Evolutionary conservation across 345 rosid genomes (phyloP), one percentile per base, ranked within the genome.

Genomic region (Eucalyptus marginata): DNA sequence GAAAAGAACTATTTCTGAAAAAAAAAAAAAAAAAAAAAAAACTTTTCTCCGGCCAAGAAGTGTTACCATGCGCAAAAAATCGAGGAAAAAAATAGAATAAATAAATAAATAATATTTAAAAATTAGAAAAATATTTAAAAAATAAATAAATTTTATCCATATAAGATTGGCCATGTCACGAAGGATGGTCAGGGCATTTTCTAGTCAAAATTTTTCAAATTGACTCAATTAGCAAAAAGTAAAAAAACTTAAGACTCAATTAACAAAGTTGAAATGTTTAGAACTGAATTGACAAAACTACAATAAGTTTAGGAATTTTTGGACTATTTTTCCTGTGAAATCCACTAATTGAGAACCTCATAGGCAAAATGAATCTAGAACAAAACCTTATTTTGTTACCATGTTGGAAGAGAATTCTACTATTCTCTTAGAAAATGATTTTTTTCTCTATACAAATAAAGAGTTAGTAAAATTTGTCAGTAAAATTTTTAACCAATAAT

Each of bases 51-150:
- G 0, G 22, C 22, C 22, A 51, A 3, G 3, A 36, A 36, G 36
- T 4, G 36, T 36, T 36, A 36, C 3, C 36, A 36, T 36, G 4
- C 36, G 36, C 36, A 36, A n/a, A n/a, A n/a, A n/a, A n/a, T n/a
- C n/a, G n/a, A 0, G 5, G 1, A 0, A 3, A 0, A 2, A 6
- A 3, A 51, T 44, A 44, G 40, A 3, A 0, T 0, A 4, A 2
- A 16, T 16, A 6, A 51, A 2, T 5, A 2, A 51, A 50, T 5
- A 5, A 11, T 49, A 49, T 15, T 16, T 15, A 50, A 6, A 40
- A 40, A 40, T 40, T 40, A 40, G 4, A 40, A 51, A 51, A 51
- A 7, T 51, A 17, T 17, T 51, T 51, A 17, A 16, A 1, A 52
- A 18, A 52, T 17, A 7, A 52, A 52, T 52, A 52, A 52, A 52